These are phyloP conservation scores for Guyanaporus albipodus DNA, from an alignment of 768 basidiomycete genomes.

Conservation along the genomic window DNA sequence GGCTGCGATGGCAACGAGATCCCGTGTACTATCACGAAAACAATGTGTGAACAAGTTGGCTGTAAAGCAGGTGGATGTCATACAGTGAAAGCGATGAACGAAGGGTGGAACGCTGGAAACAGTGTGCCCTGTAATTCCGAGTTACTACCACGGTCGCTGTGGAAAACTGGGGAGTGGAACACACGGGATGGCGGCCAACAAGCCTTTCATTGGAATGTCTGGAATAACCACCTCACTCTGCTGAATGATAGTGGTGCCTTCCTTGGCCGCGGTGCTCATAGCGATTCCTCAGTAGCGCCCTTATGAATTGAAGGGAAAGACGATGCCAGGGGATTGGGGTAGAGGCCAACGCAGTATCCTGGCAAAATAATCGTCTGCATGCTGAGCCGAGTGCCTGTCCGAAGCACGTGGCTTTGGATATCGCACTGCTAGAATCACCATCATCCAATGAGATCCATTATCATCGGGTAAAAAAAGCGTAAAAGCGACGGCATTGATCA, in stretches of 20 bases:
- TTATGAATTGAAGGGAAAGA: no score
- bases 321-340: no score
- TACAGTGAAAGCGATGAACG: constrained; percentile 77
- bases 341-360: no score
- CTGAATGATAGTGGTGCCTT: constrained; percentile 36
- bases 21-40: constrained; percentile 54
- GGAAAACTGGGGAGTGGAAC: constrained; percentile 29
- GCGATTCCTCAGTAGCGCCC: no score
- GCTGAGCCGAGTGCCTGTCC: no score
- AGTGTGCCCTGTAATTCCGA: constrained; percentile 58
- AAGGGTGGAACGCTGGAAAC: constrained; percentile 86
- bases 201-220: constrained; percentile 82
- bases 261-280: constrained; percentile 17
- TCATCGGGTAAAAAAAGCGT: no score
- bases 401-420: no score
- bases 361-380: no score
- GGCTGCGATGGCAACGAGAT: constrained; percentile 61
- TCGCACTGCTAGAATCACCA: no score
- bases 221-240: constrained; percentile 70
- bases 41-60: constrained; percentile 10
- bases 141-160: neutral
- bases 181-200: constrained; percentile 80
- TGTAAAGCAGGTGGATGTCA: constrained; percentile 20
- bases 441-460: no score
- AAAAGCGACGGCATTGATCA: no score